These are phyloP conservation scores for Tardiomyces digboiensis DNA, from an alignment of 1,139 yeast species.

Conservation along the genomic window DNA sequence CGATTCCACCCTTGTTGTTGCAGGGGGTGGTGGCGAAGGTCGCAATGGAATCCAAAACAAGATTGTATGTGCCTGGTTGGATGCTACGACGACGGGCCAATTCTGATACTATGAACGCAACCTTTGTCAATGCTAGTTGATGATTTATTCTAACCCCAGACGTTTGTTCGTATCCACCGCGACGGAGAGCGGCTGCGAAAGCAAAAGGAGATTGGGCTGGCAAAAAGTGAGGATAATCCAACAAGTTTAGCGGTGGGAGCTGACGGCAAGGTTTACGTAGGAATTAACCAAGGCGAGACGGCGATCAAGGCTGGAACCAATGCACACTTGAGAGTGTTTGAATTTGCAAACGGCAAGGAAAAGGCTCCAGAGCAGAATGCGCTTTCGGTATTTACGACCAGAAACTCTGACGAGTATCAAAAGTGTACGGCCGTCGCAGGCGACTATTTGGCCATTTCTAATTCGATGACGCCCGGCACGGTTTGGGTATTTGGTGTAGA, in stretches of 20 bases:
- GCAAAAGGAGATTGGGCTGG: conserved; percentile 7
- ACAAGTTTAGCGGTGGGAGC: conserved; percentile 23
- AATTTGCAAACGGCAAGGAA: conserved; percentile 25
- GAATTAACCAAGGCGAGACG: conserved; percentile 38
- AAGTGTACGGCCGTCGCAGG: conserved; percentile 16
- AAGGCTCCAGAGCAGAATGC: conserved; percentile 26
- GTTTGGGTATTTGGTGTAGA: neutral
- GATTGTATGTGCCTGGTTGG: too few species aligned
- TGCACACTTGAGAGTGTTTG: conserved; percentile 63
- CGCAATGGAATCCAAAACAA: conserved; percentile 82
- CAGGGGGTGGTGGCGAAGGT: conserved; percentile 97
- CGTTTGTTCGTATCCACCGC: neutral
- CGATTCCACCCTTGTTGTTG: conserved; percentile 52
- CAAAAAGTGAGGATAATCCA: conserved; percentile 23
- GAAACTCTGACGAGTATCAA: conserved; percentile 17
- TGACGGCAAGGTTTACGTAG: conserved; percentile 8
- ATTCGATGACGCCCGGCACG: conserved; percentile 1
- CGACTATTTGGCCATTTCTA: conserved; percentile 13
- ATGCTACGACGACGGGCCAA: too few species aligned
- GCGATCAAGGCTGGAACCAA: conserved; percentile 54
- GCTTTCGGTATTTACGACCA: neutral
- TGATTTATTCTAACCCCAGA: neutral
- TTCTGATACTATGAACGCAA: too few species aligned
- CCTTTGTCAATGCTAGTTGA: too few species aligned
- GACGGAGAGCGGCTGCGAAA: conserved; percentile 1